Base-by-base conservation (phyloP, 2,329 filamentous ascomycete genomes). In the Volutella citrinella region DNA sequence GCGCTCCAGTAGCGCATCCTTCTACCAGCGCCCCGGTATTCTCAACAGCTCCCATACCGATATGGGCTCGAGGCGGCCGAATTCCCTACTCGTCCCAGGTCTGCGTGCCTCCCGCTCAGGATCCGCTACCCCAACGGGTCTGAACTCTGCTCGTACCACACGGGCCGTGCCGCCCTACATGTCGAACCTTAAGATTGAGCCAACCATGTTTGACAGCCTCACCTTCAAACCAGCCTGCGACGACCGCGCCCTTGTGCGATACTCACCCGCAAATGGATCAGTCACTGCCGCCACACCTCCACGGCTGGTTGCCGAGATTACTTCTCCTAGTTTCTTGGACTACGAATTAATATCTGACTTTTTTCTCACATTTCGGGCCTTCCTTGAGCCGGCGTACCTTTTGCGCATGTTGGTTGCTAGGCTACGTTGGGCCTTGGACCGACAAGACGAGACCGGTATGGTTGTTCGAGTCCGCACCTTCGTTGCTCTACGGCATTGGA, bases 301-400 rank as follows among this genome's bases (percentile, higher is more conserved):
- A 4, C 83, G 93, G 10, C 79, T 98, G 22, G 87, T 98, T 30
- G 90, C 91, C 10, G 90, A 98, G 63, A 96, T 98, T 44, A 97
- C 93, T 0, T 97, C 93, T 1, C 88, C 93, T 12, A 89, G 81
- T 30, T 96, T 97, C 57, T 79, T 98, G 54, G 91, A 98, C 60
- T 98, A 98, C 59, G 91, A 97, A 54, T 74, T 98, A 6, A 78
- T 98, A 5, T 97, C 93, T 2, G 93, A 98, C 60, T 98, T 98
- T 64, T 98, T 98, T 55, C 76, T 98, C 15, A 97, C 93, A 0
- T 98, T 88, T 55, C 86, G 93, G 30, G 78, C 85, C 4, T 98
- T 96, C 55, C 70, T 98, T 39, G 81, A 87, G 10, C 72, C 85
- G 1, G 70, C 73, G 14, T 84, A 91, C 50, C 72, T 98, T 5